Evolutionary conservation across 768 basidiomycete genomes (phyloP).

Genomic region (Leccinellum luteum): DNA sequence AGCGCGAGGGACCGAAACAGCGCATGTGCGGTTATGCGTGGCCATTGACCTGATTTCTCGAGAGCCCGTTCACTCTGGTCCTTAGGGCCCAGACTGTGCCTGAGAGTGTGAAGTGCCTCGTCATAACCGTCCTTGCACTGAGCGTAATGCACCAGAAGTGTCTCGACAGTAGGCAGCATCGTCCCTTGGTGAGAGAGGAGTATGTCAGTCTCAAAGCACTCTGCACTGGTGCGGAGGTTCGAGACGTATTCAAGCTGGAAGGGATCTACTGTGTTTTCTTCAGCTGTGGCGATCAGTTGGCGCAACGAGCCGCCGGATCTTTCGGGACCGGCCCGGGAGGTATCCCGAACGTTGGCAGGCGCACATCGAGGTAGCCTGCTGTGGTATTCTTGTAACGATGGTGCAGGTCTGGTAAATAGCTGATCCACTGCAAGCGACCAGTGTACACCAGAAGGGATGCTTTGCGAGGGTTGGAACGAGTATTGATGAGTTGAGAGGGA

Average conservation of each 20-base stretch:
- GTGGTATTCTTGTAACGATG: neutral
- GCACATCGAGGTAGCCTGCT: neutral
- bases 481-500: neutral
- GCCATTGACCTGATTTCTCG: slow-evolving; percentile 35
- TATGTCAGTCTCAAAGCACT: slow-evolving; percentile 8
- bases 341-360: neutral
- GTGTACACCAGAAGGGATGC: neutral
- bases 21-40: slow-evolving; percentile 30
- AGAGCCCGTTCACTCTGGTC: slow-evolving; percentile 15
- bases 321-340: neutral
- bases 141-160: slow-evolving; percentile 12
- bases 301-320: neutral
- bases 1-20: slow-evolving; percentile 34
- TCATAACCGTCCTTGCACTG: slow-evolving; percentile 1
- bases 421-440: neutral
- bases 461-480: neutral
- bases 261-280: neutral
- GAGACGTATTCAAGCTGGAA: slow-evolving; percentile 16
- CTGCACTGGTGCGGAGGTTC: slow-evolving; percentile 14
- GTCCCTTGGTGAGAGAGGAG: neutral
- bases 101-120: neutral
- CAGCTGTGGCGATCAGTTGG: slow-evolving; percentile 1
- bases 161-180: neutral
- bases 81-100: slow-evolving; percentile 10
- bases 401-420: neutral